Evolutionary conservation across 1,284 basidiomycete genomes (phyloP), one percentile per base, ranked within the genome.

Genomic region (Amanita bisporigera): DNA sequence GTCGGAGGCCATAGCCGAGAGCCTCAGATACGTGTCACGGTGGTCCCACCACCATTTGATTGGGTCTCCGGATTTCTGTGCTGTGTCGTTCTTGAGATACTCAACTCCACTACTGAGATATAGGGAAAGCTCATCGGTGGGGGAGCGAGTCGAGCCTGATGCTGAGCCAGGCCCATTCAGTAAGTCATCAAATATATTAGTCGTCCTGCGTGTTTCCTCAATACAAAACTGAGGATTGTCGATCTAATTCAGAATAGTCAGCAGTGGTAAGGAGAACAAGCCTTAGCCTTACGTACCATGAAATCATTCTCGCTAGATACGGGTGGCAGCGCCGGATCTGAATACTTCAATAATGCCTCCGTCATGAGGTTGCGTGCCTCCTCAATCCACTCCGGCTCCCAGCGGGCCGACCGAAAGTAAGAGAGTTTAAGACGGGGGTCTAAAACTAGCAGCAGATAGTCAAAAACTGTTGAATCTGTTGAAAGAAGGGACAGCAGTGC

Each of bases 321-420:
- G 41, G 41, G 41, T 15, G 14, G 41, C 41, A 40, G n/a, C n/a
- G n/a, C 41, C 7, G 41, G 6, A 43, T 43, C 41, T 15, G 41
- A 43, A 43, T 43, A 43, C 7, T 43, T 43, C 14, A 15, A 43
- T 43, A 43, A 65, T 2, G 38, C 58, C 17, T 24, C 41, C 24
- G 26, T 31, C 41, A 65, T 43, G 29, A 65, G 40, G n/a, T 43
- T 17, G 7, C 24, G 19, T 21, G 64, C 64, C 9, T 36, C 60
- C 26, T 61, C 40, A 26, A 65, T 65, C 64, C 64, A 65, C 3
- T 49, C 57, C 24, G 40, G 24, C 21, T 47, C 58, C 64, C 64
- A 65, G 19, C 38, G 58, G 26, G 38, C 41, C 4, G 33, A 31
- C 26, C 38, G 55, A 55, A 65, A 65, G 24, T 65, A 65, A 1